phyloP scores from a whole-genome alignment of 805 yeast species.

The Wickerhamomyces xylosicus region DNA sequence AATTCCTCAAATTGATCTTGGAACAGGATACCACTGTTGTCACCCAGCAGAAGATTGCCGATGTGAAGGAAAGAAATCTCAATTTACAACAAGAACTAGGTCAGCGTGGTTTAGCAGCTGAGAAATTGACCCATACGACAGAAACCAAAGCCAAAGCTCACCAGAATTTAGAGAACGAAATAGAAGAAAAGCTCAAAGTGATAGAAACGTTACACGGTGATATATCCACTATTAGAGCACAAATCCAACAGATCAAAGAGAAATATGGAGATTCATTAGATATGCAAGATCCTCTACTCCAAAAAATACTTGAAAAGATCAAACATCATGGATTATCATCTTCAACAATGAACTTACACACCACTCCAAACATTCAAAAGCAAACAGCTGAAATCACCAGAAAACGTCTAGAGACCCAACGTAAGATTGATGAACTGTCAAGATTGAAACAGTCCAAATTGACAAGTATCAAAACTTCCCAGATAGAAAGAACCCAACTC shows the following conservation, averaged over 20 bases:
- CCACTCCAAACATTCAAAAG: not conserved
- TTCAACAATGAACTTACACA: not conserved
- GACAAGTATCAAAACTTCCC: constrained; percentile 18
- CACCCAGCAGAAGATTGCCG: constrained; percentile 2
- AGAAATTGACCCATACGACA: not conserved
- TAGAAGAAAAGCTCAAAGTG: not conserved
- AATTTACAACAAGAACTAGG: not conserved
- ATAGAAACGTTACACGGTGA: not conserved
- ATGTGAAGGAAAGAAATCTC: too few species aligned
- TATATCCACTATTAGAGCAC: not conserved
- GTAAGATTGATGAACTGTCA: constrained; percentile 58
- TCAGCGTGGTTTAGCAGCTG: not conserved
- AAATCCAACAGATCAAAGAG: not conserved
- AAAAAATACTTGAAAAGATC: not conserved
- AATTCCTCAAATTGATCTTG: constrained; percentile 45
- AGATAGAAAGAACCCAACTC: constrained; percentile 38
- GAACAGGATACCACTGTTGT: constrained; percentile 21
- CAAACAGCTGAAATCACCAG: not conserved
- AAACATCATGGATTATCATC: not conserved
- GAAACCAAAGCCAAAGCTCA: not conserved
- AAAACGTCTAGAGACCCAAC: constrained; percentile 28
- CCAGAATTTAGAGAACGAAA: too few species aligned
- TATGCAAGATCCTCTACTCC: not conserved
- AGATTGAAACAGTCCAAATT: constrained; percentile 27
- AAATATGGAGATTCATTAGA: not conserved